phyloP scores from a whole-genome alignment of 1,284 basidiomycete genomes.

The Tremellales sp. region DNA sequence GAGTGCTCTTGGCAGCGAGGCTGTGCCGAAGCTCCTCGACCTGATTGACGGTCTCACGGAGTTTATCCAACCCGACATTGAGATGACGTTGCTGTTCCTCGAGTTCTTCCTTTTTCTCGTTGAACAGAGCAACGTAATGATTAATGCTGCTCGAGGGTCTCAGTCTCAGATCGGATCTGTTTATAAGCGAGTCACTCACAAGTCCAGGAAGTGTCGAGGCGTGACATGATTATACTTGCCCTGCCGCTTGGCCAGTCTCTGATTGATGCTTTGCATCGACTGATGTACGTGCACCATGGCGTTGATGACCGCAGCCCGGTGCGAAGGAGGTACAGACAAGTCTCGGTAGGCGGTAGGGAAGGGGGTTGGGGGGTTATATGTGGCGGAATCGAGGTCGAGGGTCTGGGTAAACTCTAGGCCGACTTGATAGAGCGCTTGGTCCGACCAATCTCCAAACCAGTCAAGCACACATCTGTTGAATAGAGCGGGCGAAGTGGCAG shows the following conservation, averaged over 20 bases:
- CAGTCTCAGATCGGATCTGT: neutral
- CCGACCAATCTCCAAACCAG: conserved; percentile 98
- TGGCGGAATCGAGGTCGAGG: conserved; percentile 79
- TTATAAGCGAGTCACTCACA: conserved; percentile 60
- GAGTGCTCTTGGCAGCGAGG: conserved; percentile 87
- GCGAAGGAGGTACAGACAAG: conserved; percentile 66
- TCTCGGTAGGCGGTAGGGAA: conserved; percentile 88
- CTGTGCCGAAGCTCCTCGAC: conserved; percentile 95
- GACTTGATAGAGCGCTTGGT: conserved; percentile 95
- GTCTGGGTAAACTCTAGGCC: conserved; percentile 90
- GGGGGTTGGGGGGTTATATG: conserved; percentile 68
- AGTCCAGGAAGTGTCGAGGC: conserved; percentile 95
- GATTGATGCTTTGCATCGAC: conserved; percentile 84
- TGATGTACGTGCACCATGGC: conserved; percentile 90
- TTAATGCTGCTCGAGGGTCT: conserved; percentile 66
- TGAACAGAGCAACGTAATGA: conserved; percentile 93
- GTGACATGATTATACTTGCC: conserved; percentile 96
- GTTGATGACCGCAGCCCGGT: conserved; percentile 82
- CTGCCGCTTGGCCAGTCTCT: conserved; percentile 81
- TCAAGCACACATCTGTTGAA: conserved; percentile 98
- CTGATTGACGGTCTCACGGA: conserved; percentile 90
- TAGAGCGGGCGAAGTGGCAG: conserved; percentile 93
- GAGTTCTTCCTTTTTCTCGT: conserved; percentile 95
- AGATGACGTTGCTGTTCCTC: conserved; percentile 99
- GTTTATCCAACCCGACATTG: conserved; percentile 96